Conservation (phyloP, 257 asterid species). For the Knoxia roxburghii region DNA sequence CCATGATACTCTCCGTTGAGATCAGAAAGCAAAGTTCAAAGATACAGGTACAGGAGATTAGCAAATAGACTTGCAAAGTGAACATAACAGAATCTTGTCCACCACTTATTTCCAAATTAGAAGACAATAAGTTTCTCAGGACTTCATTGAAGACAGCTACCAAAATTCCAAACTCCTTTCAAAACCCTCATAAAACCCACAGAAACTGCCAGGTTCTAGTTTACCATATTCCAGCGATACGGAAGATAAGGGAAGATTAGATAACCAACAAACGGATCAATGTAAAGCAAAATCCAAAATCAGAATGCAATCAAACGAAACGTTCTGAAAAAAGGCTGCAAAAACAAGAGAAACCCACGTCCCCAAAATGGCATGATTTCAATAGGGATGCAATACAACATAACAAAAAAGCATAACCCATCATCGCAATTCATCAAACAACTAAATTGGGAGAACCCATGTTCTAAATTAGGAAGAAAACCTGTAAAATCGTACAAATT, state of each 20-base stretch:
- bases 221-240: not conserved
- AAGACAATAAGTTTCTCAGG: not conserved
- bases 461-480: not conserved
- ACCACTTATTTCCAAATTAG: not conserved
- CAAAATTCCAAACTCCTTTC: not conserved
- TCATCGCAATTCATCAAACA: not conserved
- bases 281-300: conserved; percentile 7
- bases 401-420: conserved; percentile 1
- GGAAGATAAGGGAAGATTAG: not conserved
- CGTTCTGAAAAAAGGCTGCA: not conserved
- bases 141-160: not conserved
- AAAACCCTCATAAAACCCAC: not conserved
- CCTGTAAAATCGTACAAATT: not conserved
- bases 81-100: not conserved
- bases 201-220: not conserved
- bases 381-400: not conserved
- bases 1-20: not conserved
- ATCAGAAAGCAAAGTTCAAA: not conserved
- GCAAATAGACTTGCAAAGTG: not conserved
- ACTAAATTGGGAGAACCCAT: conserved; percentile 5
- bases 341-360: not conserved
- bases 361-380: not conserved
- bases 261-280: not conserved
- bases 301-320: not conserved
- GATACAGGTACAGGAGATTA: not conserved